phyloP scores from a whole-genome alignment of 2,329 filamentous ascomycete species.

The Nakataea oryzae region DNA sequence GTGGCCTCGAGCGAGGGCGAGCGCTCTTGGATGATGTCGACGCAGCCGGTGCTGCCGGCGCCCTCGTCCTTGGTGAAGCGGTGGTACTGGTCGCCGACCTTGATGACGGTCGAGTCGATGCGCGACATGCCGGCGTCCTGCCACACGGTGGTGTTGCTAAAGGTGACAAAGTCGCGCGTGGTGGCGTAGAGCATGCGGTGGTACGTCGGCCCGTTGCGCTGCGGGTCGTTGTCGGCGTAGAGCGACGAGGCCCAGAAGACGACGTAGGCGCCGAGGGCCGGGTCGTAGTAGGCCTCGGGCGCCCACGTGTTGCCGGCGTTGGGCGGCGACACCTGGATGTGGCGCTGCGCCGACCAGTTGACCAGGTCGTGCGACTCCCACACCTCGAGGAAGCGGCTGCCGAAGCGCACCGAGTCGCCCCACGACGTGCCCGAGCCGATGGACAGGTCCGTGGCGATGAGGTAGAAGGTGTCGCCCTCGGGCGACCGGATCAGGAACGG shows the following conservation, averaged over 20 bases:
- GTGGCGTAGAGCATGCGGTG: constrained; percentile 42
- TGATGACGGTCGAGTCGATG: constrained; percentile 41
- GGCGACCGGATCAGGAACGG: constrained; percentile 29
- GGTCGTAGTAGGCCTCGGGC: constrained; percentile 26
- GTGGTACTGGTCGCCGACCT: constrained; percentile 29
- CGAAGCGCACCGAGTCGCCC: constrained; percentile 12
- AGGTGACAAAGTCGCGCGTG: constrained; percentile 38
- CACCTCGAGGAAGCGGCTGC: constrained; percentile 19
- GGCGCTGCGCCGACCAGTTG: constrained; percentile 25
- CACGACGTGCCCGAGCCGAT: constrained; percentile 18
- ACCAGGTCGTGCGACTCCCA: constrained; percentile 29
- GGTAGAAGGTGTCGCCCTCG: constrained; percentile 25
- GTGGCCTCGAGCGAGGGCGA: constrained; percentile 28
- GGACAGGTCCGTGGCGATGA: constrained; percentile 30
- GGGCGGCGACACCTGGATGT: constrained; percentile 25
- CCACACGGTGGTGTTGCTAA: constrained; percentile 35
- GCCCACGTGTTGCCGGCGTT: constrained; percentile 30
- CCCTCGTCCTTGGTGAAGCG: constrained; percentile 47
- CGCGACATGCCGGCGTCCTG: constrained; percentile 39
- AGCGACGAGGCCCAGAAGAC: constrained; percentile 31
- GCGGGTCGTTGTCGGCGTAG: constrained; percentile 27
- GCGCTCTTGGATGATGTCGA: constrained; percentile 42
- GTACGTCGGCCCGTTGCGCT: constrained; percentile 31
- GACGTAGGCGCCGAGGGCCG: constrained; percentile 16
- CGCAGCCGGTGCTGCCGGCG: constrained; percentile 34